A percentile compares a stretch with the other conserved stretches of the same genome.
These are phyloP conservation scores for Dovyalis caffra DNA, from an alignment of 345 rosid species.

Conservation along the genomic window DNA sequence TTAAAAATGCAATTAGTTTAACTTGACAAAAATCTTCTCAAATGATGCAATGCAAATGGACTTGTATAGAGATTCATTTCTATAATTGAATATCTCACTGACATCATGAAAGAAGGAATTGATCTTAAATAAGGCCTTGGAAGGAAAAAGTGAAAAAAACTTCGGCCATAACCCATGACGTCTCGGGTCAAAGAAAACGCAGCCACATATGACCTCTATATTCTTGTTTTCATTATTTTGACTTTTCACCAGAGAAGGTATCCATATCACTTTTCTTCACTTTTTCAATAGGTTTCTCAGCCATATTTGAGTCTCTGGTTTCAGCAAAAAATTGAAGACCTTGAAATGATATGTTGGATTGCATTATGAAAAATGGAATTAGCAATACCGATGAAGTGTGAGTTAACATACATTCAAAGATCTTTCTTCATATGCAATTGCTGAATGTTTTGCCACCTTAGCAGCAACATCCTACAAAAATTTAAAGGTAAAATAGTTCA, in stretches of 20 bases:
- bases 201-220: slow-evolving; percentile 64
- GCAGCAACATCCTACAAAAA: slow-evolving; percentile 49
- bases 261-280: slow-evolving; percentile 26
- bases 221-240: slow-evolving; percentile 36
- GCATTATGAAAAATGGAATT: slow-evolving; percentile 1
- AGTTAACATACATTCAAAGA: slow-evolving; percentile 40
- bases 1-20: no score
- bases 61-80: no score
- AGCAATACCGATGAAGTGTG: not conserved
- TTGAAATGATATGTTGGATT: slow-evolving; percentile 38
- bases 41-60: no score
- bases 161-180: slow-evolving; percentile 16
- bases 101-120: no score
- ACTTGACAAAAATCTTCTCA: no score
- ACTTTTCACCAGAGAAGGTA: slow-evolving; percentile 28
- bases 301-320: slow-evolving; percentile 26
- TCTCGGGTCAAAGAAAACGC: slow-evolving; percentile 62
- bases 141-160: no score
- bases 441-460: slow-evolving; percentile 45
- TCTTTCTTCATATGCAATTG: slow-evolving; percentile 40
- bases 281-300: slow-evolving; percentile 28
- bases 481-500: slow-evolving; percentile 15
- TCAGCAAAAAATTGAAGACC: slow-evolving; percentile 77
- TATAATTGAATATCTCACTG: no score
- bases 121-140: no score